Base-by-base conservation (phyloP, 2,329 filamentous ascomycete species). In the Diaporthe destruens region DNA sequence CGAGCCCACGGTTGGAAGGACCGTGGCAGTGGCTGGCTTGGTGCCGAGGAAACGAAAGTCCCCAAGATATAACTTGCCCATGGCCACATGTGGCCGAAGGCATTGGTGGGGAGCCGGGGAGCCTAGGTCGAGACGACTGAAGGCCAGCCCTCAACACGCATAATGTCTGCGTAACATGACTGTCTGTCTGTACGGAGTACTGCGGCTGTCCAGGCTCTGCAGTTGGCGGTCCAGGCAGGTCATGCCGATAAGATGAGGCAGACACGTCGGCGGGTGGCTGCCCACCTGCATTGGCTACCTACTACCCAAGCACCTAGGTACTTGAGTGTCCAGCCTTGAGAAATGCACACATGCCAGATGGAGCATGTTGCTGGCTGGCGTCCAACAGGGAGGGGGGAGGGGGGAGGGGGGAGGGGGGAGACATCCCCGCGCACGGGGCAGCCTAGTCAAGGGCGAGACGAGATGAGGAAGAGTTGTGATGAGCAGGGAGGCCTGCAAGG, bases 391-490 rank as follows among this genome's bases (percentile, higher is more conserved):
- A 42, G 20, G 7, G n/a, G n/a, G n/a, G n/a, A n/a, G n/a, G 57
- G 57, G 25, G 47, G 14, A 16, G 57, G 57, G 25, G 57, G 57
- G 25, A 61, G 14, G 25, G 57, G 57, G 25, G 5, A 29, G 25
- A 32, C 20, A 49, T 23, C 42, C 59, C 42, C 42, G 39, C 32
- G 59, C 59, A 63, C 59, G 49, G 59, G 59, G 42, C 59, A 63
- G 25, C 42, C 59, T 51, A 51, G 59, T 36, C 59, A 42, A 49
- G 42, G 25, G 42, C 18, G 34, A 65, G 59, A 65, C 59, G 59
- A 65, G 59, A 65, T 65, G 59, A 65, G 59, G 29, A 51, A 51
- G 29, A 29, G 59, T 25, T 49, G 42, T 29, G 59, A 36, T 65
- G 59, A 47, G 42, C 65, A 69, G 47, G 65, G 51, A 56, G 23